Evolutionary conservation across 768 basidiomycete genomes (phyloP).

Genomic region (Lentinula edodes): DNA sequence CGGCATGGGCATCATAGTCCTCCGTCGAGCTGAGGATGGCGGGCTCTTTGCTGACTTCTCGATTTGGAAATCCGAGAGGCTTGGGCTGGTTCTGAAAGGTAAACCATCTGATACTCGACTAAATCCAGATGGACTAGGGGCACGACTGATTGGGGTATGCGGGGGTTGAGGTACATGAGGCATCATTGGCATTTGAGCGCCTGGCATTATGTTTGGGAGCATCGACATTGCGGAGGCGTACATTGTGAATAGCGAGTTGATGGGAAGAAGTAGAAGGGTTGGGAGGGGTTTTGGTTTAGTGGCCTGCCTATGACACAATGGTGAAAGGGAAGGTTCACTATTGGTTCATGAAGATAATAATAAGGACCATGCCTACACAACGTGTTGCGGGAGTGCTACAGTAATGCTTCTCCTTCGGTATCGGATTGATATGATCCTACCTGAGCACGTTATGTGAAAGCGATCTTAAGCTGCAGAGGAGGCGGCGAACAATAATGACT

Average conservation of each 20-base stretch:
- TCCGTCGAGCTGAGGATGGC: constrained; percentile 27
- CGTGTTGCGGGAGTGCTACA: neutral
- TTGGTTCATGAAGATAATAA: neutral
- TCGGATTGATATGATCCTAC: neutral
- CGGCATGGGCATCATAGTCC: constrained; percentile 22
- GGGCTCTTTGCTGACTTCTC: constrained; percentile 37
- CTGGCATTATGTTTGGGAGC: neutral
- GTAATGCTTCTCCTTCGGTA: neutral
- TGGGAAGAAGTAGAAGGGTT: neutral
- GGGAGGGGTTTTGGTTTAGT: neutral
- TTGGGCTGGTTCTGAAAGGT: constrained; percentile 31
- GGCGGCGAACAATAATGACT: neutral
- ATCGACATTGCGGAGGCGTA: constrained; percentile 3
- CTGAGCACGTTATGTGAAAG: neutral
- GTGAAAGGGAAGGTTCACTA: neutral
- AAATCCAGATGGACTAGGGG: constrained; percentile 21
- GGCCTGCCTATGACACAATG: neutral
- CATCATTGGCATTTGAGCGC: too few relatives aligned
- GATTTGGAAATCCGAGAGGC: constrained; percentile 56
- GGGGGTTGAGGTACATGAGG: neutral
- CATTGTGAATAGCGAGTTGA: neutral
- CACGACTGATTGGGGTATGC: constrained; percentile 1
- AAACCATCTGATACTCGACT: constrained; percentile 19
- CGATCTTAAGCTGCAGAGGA: neutral
- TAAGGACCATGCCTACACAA: constrained; percentile 1